Conservation (phyloP, 1,284 basidiomycete species). For the Moesziomyces globuligerus region DNA sequence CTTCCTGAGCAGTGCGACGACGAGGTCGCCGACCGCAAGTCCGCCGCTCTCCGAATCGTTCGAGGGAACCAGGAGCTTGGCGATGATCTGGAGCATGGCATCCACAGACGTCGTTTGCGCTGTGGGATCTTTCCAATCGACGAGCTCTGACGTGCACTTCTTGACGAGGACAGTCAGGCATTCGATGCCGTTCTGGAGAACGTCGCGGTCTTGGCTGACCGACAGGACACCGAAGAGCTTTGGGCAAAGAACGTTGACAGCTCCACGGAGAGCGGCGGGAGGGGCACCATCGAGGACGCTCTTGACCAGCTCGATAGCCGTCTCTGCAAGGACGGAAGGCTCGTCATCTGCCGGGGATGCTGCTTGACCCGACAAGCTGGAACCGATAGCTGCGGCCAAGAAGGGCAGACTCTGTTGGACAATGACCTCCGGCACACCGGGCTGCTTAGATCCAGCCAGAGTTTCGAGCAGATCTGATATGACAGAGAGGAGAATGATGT, state of each 20-base stretch:
- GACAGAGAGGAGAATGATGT: conserved; percentile 87
- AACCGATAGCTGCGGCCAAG: conserved; percentile 75
- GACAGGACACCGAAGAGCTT: conserved; percentile 39
- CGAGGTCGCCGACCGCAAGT: conserved; percentile 89
- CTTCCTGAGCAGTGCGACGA: conserved; percentile 87
- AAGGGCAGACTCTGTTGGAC: conserved; percentile 79
- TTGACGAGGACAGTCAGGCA: conserved; percentile 85
- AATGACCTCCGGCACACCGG: conserved; percentile 77
- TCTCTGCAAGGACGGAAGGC: conserved; percentile 40
- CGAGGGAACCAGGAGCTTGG: conserved; percentile 49
- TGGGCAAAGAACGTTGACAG: conserved; percentile 51
- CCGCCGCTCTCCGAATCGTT: conserved; percentile 75
- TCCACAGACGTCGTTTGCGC: conserved; percentile 24
- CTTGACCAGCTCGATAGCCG: conserved; percentile 75
- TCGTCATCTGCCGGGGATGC: conserved; percentile 14
- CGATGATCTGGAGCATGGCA: conserved; percentile 55
- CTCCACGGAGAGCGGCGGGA: conserved; percentile 84
- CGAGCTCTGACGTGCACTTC: conserved; percentile 83
- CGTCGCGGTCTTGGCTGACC: conserved; percentile 49
- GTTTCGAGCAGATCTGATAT: conserved; percentile 81
- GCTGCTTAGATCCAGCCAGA: conserved; percentile 69
- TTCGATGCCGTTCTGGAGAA: conserved; percentile 78
- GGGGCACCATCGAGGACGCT: conserved; percentile 76
- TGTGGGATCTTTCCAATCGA: conserved; percentile 70
- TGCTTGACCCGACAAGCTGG: conserved; percentile 47